These are phyloP conservation scores for Echinochloa phyllopogon DNA, from an alignment of 176 grass and related monocot species.

Conservation along the genomic window DNA sequence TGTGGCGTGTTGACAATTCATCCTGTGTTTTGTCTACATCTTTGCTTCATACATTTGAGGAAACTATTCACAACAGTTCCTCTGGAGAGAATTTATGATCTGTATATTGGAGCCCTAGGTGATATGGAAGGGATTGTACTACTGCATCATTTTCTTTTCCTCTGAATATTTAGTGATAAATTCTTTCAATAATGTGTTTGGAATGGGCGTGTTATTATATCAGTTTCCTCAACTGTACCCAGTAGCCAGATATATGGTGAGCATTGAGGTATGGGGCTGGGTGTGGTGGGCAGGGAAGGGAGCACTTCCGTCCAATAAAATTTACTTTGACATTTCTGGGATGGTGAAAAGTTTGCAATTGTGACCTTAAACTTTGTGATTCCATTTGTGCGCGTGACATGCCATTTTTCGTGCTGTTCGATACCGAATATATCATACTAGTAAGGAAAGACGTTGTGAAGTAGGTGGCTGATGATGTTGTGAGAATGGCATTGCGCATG, in stretches of 20 bases:
- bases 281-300: too few species aligned
- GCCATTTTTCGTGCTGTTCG: background rate
- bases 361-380: background rate
- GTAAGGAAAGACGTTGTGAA: background rate
- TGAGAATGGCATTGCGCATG: slow-evolving; percentile 16
- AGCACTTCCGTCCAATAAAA: too few species aligned
- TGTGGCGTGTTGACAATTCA: background rate
- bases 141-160: background rate
- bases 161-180: background rate
- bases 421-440: background rate
- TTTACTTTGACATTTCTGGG: background rate
- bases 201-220: too few species aligned
- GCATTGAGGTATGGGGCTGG: too few species aligned
- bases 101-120: background rate
- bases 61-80: background rate
- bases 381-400: background rate
- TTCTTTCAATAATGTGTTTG: background rate
- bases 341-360: too few species aligned
- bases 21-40: background rate
- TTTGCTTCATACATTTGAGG: background rate
- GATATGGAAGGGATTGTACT: background rate
- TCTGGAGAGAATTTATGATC: background rate
- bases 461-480: background rate
- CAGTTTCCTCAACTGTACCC: too few species aligned
- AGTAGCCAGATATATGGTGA: too few species aligned